A percentile compares a stretch with the other conserved stretches of the same genome.
These are phyloP conservation scores for Hebeloma cylindrosporum DNA, from an alignment of 768 basidiomycete genomes.

Conservation along the genomic window DNA sequence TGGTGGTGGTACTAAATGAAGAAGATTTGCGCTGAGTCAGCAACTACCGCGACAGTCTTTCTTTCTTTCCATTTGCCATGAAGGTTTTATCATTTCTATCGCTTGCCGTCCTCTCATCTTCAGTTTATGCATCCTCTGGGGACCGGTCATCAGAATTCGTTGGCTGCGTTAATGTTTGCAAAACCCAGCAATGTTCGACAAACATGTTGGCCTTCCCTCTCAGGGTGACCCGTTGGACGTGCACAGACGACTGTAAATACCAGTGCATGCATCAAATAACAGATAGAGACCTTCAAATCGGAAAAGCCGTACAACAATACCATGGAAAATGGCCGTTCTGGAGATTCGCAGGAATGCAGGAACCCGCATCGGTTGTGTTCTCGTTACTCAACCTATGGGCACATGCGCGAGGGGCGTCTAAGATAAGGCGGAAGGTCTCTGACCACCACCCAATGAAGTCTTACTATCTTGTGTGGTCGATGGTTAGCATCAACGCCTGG, in stretches of 20 bases:
- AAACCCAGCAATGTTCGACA: slow-evolving; percentile 38
- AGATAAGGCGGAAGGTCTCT: slow-evolving; percentile 48
- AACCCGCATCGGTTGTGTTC: slow-evolving; percentile 90
- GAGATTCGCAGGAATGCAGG: slow-evolving; percentile 86
- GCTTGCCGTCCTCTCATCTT: neutral
- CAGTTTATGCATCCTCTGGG: slow-evolving; percentile 54
- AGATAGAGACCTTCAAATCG: slow-evolving; percentile 44
- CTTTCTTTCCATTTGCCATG: no score
- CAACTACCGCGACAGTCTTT: no score
- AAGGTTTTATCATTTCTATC: no score
- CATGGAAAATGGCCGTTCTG: slow-evolving; percentile 98
- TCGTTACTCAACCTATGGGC: slow-evolving; percentile 82
- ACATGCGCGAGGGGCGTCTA: slow-evolving; percentile 61
- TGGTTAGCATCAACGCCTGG: slow-evolving; percentile 87
- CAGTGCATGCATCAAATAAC: slow-evolving; percentile 83
- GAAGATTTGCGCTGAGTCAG: no score
- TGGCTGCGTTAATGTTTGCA: slow-evolving; percentile 50
- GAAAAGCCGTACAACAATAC: slow-evolving; percentile 66
- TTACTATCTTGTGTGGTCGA: slow-evolving; percentile 67
- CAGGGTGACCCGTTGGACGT: slow-evolving; percentile 81
- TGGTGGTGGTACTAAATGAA: no score
- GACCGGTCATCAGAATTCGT: slow-evolving; percentile 57
- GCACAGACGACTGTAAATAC: slow-evolving; percentile 87
- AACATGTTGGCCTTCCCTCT: slow-evolving; percentile 52
- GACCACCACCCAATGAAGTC: slow-evolving; percentile 63